A percentile compares a stretch with the other conserved stretches of the same genome.
Conservation (phyloP, 2,329 filamentous ascomycete species). For the Trichoderma pleuroti region DNA sequence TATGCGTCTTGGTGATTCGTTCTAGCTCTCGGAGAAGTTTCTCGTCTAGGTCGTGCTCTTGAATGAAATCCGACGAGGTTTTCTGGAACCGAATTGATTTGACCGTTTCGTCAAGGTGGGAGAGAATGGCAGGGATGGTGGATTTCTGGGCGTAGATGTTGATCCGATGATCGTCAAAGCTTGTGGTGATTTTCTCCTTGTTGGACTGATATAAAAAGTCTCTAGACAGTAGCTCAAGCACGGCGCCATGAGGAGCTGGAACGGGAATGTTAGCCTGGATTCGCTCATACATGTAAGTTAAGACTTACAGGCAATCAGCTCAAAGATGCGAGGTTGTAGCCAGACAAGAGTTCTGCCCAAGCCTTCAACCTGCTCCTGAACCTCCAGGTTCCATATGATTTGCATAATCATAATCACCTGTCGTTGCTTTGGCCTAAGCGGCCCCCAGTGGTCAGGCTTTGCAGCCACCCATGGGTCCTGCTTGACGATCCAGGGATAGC, state of each 20-base stretch:
- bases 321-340: constrained; percentile 40
- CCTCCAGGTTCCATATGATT: constrained; percentile 48
- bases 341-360: constrained; percentile 41
- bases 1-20: constrained; percentile 33
- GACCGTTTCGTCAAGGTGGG: constrained; percentile 34
- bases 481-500: constrained; percentile 41
- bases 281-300: too few relatives aligned
- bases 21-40: constrained; percentile 31
- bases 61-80: constrained; percentile 27
- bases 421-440: constrained; percentile 37
- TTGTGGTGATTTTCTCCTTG: constrained; percentile 31
- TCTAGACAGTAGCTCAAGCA: constrained; percentile 22
- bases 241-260: neutral
- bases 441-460: constrained; percentile 18
- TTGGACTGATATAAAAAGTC: constrained; percentile 32
- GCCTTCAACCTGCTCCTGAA: constrained; percentile 42
- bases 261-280: neutral
- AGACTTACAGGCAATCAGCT: constrained; percentile 44
- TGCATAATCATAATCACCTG: constrained; percentile 44
- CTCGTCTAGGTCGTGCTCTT: constrained; percentile 20
- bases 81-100: constrained; percentile 27
- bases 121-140: constrained; percentile 33
- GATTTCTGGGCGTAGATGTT: constrained; percentile 32
- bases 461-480: constrained; percentile 43
- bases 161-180: constrained; percentile 25